phyloP scores from a whole-genome alignment of 768 basidiomycete species.

The Termitomyces sp. region DNA sequence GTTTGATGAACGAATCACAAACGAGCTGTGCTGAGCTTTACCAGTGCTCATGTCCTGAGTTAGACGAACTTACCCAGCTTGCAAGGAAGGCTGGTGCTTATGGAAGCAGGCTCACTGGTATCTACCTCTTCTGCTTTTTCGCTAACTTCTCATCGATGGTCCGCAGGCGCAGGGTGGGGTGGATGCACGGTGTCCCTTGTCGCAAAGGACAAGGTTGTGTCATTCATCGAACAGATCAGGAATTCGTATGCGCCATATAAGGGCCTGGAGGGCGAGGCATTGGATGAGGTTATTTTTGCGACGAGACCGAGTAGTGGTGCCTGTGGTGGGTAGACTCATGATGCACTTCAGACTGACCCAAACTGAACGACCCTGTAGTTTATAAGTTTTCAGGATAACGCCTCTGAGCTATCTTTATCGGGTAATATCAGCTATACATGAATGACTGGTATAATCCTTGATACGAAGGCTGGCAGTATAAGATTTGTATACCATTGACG shows the following conservation, averaged over 20 bases:
- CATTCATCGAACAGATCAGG: conserved; percentile 59
- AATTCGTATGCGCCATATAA: conserved; percentile 61
- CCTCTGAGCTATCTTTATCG: background rate
- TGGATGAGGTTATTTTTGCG: conserved; percentile 72
- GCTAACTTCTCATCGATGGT: background rate
- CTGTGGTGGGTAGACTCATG: conserved; percentile 37
- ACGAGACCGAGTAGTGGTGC: conserved; percentile 82
- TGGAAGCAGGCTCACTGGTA: conserved; percentile 82
- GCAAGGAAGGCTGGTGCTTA: conserved; percentile 69
- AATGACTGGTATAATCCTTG: background rate
- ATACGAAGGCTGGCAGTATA: background rate
- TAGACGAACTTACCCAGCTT: conserved; percentile 62
- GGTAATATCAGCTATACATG: background rate
- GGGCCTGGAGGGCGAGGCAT: conserved; percentile 46
- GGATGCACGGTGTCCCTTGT: conserved; percentile 86
- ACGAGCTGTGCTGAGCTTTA: conserved; percentile 60
- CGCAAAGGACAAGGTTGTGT: conserved; percentile 50
- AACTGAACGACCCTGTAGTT: conserved; percentile 1
- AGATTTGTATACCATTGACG: too few relatives aligned
- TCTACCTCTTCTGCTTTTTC: conserved; percentile 8
- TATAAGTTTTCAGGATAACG: background rate
- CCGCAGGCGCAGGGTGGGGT: conserved; percentile 84
- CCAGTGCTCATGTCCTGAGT: conserved; percentile 77
- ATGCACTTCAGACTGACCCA: background rate
- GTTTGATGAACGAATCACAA: conserved; percentile 77